phyloP scores from a whole-genome alignment of 2,329 filamentous ascomycete species.

The Moelleriella libera region DNA sequence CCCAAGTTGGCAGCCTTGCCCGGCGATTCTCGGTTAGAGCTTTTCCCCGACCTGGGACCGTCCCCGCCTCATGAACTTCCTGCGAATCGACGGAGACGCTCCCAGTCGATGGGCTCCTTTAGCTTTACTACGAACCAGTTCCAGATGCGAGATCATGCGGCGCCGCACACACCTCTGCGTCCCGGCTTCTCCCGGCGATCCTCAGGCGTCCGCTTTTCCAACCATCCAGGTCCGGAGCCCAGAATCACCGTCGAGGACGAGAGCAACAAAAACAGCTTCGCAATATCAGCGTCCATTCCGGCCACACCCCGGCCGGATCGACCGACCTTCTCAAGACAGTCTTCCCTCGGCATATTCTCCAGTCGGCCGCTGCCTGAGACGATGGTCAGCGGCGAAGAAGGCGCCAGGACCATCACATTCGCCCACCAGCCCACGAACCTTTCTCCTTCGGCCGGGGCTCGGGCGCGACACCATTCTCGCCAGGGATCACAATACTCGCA shows the following conservation, averaged over 20 bases:
- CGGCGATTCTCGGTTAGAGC: conserved; percentile 3
- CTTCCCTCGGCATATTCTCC: conserved; percentile 43
- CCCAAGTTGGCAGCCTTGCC: neutral
- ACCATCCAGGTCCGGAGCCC: conserved; percentile 57
- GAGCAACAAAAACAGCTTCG: conserved; percentile 55
- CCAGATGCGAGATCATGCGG: too few species aligned
- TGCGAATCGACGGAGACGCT: conserved; percentile 5
- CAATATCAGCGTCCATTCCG: conserved; percentile 13
- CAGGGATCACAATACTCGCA: conserved; percentile 20
- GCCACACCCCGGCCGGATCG: conserved; percentile 16
- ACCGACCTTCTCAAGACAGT: conserved; percentile 24
- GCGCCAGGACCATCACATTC: conserved; percentile 51
- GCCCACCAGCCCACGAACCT: conserved; percentile 22
- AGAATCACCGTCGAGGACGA: conserved; percentile 51
- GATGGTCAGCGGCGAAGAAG: conserved; percentile 35
- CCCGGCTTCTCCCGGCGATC: conserved; percentile 38
- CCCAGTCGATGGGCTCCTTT: conserved; percentile 12
- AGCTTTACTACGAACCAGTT: neutral
- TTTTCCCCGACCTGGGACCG: conserved; percentile 10
- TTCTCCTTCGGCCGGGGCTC: conserved; percentile 2
- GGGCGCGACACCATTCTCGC: conserved; percentile 15
- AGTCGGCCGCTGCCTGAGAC: conserved; percentile 50
- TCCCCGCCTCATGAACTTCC: conserved; percentile 4
- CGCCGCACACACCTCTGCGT: conserved; percentile 14
- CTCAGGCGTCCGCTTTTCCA: conserved; percentile 51